These are phyloP conservation scores for Helicostylum pulchrum DNA, from an alignment of 192 early-diverging fungal species.

Conservation along the genomic window DNA sequence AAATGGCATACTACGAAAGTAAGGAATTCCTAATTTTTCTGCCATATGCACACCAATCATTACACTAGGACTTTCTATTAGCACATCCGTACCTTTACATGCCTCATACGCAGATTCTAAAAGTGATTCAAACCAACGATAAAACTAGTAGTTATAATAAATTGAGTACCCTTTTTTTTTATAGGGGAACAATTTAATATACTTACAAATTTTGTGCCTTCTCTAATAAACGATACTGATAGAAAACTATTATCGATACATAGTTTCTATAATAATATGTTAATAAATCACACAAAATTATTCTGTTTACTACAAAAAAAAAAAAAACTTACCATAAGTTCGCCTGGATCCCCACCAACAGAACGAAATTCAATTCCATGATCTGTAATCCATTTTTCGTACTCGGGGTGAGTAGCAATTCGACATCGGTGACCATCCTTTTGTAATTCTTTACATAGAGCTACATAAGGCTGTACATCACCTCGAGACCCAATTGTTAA, in stretches of 20 bases:
- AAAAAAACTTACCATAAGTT: constrained; percentile 47
- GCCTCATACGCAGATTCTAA: constrained; percentile 52
- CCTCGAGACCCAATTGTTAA: constrained; percentile 73
- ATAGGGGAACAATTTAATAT: not conserved
- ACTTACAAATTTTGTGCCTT: constrained; percentile 46
- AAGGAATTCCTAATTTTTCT: constrained; percentile 57
- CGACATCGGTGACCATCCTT: constrained; percentile 60
- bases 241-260: constrained; percentile 72
- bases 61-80: constrained; percentile 68
- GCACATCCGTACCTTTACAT: constrained; percentile 59
- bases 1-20: constrained; percentile 66
- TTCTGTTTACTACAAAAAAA: not conserved
- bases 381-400: constrained; percentile 58
- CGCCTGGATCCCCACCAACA: constrained; percentile 61
- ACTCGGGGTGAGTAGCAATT: constrained; percentile 69
- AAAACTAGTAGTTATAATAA: constrained; percentile 38
- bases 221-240: constrained; percentile 57
- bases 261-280: constrained; percentile 32
- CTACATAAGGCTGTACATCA: constrained; percentile 74
- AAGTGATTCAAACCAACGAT: constrained; percentile 62
- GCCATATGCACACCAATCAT: constrained; percentile 70
- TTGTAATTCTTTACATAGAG: constrained; percentile 62
- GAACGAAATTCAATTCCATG: constrained; percentile 67
- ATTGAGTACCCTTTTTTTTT: no score
- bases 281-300: not conserved